Evolutionary conservation across 441 rosid genomes (phyloP).

Genomic region (Pelargonium citronellum): DNA sequence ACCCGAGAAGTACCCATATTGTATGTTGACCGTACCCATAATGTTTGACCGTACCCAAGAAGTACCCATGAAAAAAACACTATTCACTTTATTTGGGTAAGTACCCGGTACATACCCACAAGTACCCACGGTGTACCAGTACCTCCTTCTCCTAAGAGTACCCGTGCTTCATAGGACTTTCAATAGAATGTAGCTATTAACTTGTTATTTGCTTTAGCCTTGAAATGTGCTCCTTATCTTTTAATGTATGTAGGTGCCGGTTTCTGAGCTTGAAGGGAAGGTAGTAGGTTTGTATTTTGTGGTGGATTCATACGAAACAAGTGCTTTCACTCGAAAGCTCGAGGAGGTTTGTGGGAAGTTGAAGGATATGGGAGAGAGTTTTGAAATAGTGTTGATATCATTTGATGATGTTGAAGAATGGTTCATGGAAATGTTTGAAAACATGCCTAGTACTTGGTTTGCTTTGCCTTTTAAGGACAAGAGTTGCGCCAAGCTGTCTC

Average conservation of each 20-base stretch:
- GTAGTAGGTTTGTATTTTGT: constrained; percentile 33
- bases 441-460: constrained; percentile 33
- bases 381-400: constrained; percentile 17
- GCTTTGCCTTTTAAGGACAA: constrained; percentile 37
- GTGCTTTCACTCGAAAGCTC: constrained; percentile 23
- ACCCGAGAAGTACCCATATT: too few relatives aligned
- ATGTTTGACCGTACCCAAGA: too few relatives aligned
- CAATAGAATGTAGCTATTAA: background rate
- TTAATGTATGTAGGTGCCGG: constrained; percentile 19
- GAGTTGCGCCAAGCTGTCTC: constrained; percentile 26
- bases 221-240: background rate
- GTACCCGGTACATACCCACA: too few relatives aligned
- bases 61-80: too few relatives aligned
- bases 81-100: too few relatives aligned
- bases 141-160: too few relatives aligned
- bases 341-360: constrained; percentile 12
- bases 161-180: too few relatives aligned
- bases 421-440: constrained; percentile 25
- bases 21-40: too few relatives aligned
- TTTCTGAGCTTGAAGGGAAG: constrained; percentile 39
- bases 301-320: constrained; percentile 10
- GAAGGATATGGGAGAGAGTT: constrained; percentile 17
- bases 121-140: too few relatives aligned
- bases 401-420: constrained; percentile 22
- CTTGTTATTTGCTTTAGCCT: background rate